phyloP scores from a whole-genome alignment of 2,329 filamentous ascomycete species.

The Colletotrichum ledebouriae region DNA sequence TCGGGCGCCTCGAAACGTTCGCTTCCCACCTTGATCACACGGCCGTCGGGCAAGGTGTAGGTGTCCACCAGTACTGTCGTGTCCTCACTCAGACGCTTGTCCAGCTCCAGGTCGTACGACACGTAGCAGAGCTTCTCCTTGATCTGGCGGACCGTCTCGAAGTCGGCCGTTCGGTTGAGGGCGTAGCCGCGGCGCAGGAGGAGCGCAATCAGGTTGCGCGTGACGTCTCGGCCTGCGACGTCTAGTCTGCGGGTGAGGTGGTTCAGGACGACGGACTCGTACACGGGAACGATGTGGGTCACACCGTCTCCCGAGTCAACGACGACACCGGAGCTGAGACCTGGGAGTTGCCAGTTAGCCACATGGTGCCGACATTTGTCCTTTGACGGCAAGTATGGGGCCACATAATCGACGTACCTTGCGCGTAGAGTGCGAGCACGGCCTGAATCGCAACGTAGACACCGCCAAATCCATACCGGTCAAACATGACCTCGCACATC shows the following conservation, averaged over 20 bases:
- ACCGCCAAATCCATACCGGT: constrained; percentile 94
- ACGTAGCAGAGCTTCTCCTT: constrained; percentile 99
- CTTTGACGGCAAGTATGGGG: neutral
- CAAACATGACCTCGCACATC: constrained; percentile 99
- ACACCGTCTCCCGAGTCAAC: constrained; percentile 99
- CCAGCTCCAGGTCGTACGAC: constrained; percentile 95
- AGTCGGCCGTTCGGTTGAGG: constrained; percentile 97
- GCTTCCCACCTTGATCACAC: constrained; percentile 94
- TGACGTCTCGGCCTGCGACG: constrained; percentile 96
- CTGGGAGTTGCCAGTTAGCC: constrained; percentile 55
- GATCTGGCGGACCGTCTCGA: constrained; percentile 98
- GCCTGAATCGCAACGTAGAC: constrained; percentile 99
- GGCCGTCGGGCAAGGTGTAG: constrained; percentile 96
- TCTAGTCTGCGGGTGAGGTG: constrained; percentile 95
- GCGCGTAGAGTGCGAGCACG: constrained; percentile 94
- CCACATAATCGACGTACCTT: constrained; percentile 71
- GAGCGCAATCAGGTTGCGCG: constrained; percentile 96
- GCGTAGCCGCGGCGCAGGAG: constrained; percentile 95
- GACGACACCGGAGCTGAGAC: constrained; percentile 93
- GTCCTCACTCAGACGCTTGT: constrained; percentile 96
- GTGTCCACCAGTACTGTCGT: constrained; percentile 97
- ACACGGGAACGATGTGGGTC: constrained; percentile 98
- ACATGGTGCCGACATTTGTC: neutral
- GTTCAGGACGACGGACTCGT: constrained; percentile 97
- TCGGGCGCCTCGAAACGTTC: constrained; percentile 98